phyloP scores from a whole-genome alignment of 768 basidiomycete species.

The Collybia sp. region DNA sequence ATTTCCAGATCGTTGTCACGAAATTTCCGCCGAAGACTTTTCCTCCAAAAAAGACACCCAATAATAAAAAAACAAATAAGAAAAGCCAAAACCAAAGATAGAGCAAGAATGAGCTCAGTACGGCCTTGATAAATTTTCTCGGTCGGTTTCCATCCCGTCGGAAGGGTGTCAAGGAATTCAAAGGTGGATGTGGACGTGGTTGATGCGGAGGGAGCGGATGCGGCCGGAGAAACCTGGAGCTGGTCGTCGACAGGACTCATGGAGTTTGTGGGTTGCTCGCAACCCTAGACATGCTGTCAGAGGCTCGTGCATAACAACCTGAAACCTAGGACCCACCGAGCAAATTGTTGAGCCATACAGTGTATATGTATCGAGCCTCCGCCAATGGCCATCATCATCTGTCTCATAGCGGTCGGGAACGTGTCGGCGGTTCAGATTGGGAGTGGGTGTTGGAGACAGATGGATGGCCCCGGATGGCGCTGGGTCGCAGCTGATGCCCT shows the following conservation, averaged over 20 bases:
- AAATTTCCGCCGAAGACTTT: constrained; percentile 26
- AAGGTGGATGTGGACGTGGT: constrained; percentile 16
- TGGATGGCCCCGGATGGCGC: constrained; percentile 7
- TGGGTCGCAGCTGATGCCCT: constrained; percentile 3
- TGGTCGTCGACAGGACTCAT: constrained; percentile 26
- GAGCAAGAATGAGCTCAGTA: constrained; percentile 45
- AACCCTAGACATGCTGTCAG: constrained; percentile 8
- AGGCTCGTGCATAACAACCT: background rate
- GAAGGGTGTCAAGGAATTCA: constrained; percentile 35
- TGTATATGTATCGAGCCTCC: constrained; percentile 48
- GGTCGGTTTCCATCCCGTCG: constrained; percentile 46
- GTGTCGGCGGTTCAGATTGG: constrained; percentile 11
- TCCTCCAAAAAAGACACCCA: constrained; percentile 57
- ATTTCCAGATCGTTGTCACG: constrained; percentile 48
- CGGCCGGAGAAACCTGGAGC: constrained; percentile 16
- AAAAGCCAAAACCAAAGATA: constrained; percentile 61
- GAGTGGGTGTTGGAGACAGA: constrained; percentile 10
- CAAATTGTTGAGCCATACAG: constrained; percentile 71
- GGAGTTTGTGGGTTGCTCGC: constrained; percentile 19
- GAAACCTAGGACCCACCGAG: constrained; percentile 31
- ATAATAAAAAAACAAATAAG: constrained; percentile 60
- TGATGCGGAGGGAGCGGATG: constrained; percentile 12
- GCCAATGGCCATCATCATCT: constrained; percentile 56
- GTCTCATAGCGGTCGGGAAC: constrained; percentile 54
- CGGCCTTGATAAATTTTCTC: constrained; percentile 18